Conservation (phyloP, 139 green algal genomes). For the Coccomyxa sp. region DNA sequence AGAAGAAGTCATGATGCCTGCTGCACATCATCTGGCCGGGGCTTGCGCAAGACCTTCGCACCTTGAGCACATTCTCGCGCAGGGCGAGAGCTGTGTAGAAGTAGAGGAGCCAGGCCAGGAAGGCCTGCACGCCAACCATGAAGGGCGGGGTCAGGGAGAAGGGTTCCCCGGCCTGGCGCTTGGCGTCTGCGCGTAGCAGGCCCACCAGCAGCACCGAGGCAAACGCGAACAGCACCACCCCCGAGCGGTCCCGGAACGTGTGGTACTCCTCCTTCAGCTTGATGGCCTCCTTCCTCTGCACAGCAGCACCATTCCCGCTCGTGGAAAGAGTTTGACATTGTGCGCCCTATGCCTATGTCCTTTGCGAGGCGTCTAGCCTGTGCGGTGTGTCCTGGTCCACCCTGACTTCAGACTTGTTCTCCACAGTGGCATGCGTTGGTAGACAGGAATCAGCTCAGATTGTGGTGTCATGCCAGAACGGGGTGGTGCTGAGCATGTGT, state of each 20-base stretch:
- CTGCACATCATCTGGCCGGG: too few relatives aligned
- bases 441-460: neutral
- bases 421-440: neutral
- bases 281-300: conserved; percentile 34
- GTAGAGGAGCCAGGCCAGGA: conserved; percentile 90
- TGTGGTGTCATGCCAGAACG: neutral
- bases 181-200: conserved; percentile 26
- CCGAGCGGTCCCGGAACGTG: conserved; percentile 66
- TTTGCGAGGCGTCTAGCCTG: neutral
- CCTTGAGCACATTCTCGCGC: conserved; percentile 84
- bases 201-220: conserved; percentile 33
- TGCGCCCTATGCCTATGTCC: neutral
- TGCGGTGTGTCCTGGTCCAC: neutral
- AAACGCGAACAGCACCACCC: conserved; percentile 39
- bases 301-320: neutral
- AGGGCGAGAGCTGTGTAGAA: conserved; percentile 90
- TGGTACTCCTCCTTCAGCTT: conserved; percentile 91
- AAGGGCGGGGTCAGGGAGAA: conserved; percentile 63
- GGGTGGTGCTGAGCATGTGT: neutral
- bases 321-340: too few relatives aligned
- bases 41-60: too few relatives aligned
- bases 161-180: conserved; percentile 24
- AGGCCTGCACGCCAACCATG: conserved; percentile 75
- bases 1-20: too few relatives aligned
- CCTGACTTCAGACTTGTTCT: too few relatives aligned